These are phyloP conservation scores for Aspergillus thermomutatus DNA, from an alignment of 2,329 filamentous ascomycete genomes.

Conservation along the genomic window DNA sequence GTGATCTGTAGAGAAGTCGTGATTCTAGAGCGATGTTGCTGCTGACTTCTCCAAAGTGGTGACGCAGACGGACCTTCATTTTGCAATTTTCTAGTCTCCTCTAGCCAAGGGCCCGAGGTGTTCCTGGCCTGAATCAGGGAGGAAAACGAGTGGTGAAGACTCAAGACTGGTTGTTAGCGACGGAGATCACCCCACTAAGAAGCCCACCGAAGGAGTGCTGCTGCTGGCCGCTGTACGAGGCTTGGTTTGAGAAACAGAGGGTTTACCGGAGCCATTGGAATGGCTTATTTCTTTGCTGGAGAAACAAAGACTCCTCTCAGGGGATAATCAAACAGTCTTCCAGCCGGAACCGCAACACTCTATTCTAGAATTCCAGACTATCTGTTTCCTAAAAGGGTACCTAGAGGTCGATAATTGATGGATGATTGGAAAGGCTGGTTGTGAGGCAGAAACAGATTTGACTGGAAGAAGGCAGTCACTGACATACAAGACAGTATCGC, in stretches of 20 bases:
- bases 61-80: background rate
- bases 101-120: conserved; percentile 22
- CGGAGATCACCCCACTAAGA: conserved; percentile 23
- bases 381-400: background rate
- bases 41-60: background rate
- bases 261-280: conserved; percentile 1
- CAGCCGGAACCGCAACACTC: background rate
- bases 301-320: background rate
- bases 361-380: background rate
- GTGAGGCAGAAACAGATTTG: background rate
- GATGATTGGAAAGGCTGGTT: conserved; percentile 1
- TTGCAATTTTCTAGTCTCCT: background rate
- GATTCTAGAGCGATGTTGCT: background rate
- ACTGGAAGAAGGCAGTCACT: background rate
- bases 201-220: conserved; percentile 18
- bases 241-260: conserved; percentile 4
- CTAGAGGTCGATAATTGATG: conserved; percentile 5
- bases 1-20: background rate
- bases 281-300: background rate
- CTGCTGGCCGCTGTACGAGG: conserved; percentile 15
- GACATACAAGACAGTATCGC: background rate
- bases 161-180: conserved; percentile 18
- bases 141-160: conserved; percentile 21
- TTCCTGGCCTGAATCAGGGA: conserved; percentile 22
- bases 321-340: conserved; percentile 4